Percentiles rank a stretch among this genome's conserved stretches.
Evolutionary conservation across 2,329 filamentous ascomycete genomes (phyloP).

Genomic region (Anthostomella pinea): DNA sequence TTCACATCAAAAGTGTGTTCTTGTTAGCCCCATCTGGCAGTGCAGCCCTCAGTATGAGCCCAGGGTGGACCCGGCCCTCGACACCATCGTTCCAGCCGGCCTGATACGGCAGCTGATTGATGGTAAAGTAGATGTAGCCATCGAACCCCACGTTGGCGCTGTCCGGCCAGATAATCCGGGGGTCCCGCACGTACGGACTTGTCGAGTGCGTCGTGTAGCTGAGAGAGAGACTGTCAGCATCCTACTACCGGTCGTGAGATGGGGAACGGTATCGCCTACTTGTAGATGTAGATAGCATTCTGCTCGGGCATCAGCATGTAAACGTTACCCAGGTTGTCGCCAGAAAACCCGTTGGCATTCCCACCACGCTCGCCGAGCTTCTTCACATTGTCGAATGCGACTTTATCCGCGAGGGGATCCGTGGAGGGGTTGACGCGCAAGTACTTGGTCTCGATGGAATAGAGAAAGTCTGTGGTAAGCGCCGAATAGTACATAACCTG

Average conservation of each 20-base stretch:
- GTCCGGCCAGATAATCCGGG: slow-evolving; percentile 43
- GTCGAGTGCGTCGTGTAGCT: slow-evolving; percentile 34
- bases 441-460: slow-evolving; percentile 34
- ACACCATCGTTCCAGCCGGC: slow-evolving; percentile 45
- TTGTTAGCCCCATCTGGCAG: slow-evolving; percentile 39
- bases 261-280: slow-evolving; percentile 19
- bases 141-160: slow-evolving; percentile 39
- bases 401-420: slow-evolving; percentile 35
- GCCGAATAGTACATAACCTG: slow-evolving; percentile 42
- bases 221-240: slow-evolving; percentile 1
- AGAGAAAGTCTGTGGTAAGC: slow-evolving; percentile 34
- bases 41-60: slow-evolving; percentile 42
- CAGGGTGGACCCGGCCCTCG: slow-evolving; percentile 40
- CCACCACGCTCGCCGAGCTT: slow-evolving; percentile 43
- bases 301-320: slow-evolving; percentile 46
- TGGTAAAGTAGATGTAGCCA: slow-evolving; percentile 46
- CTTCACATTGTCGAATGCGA: slow-evolving; percentile 43
- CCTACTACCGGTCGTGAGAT: too few species aligned
- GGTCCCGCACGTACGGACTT: slow-evolving; percentile 38
- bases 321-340: slow-evolving; percentile 40
- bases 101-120: slow-evolving; percentile 48
- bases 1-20: slow-evolving; percentile 26
- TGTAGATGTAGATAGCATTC: slow-evolving; percentile 44
- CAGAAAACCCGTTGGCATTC: slow-evolving; percentile 44
- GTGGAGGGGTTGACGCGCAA: slow-evolving; percentile 32